A percentile compares a stretch with the other conserved stretches of the same genome.
Conservation (phyloP, 1,284 basidiomycete species). For the Meira nashicola region DNA sequence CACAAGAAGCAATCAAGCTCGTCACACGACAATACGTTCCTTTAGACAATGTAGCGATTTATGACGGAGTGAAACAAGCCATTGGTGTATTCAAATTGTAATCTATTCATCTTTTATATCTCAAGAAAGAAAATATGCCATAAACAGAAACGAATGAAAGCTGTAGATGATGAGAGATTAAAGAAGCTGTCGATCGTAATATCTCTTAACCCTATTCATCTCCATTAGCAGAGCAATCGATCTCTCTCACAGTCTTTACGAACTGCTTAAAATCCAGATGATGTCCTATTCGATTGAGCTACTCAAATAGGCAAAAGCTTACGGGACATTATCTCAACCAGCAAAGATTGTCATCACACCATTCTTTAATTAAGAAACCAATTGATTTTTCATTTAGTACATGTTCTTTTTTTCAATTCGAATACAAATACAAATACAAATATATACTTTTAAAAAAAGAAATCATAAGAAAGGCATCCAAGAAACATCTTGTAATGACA, state of each 20-base stretch:
- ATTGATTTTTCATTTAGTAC: not conserved
- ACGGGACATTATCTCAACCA: no score
- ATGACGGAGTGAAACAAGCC: slow-evolving; percentile 71
- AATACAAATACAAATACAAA: not conserved
- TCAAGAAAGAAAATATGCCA: not conserved
- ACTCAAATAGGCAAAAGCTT: no score
- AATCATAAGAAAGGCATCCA: slow-evolving; percentile 27
- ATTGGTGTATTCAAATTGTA: slow-evolving; percentile 41
- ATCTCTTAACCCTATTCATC: no score
- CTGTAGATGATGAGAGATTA: no score
- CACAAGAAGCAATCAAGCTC: slow-evolving; percentile 97
- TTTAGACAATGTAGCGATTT: slow-evolving; percentile 74
- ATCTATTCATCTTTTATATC: not conserved
- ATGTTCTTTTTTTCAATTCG: no score
- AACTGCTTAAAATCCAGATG: no score
- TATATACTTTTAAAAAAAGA: not conserved
- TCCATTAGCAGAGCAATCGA: no score
- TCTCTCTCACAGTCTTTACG: no score
- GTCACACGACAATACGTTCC: slow-evolving; percentile 94
- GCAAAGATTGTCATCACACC: not conserved
- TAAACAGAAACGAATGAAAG: no score
- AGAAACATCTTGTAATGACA: slow-evolving; percentile 58
- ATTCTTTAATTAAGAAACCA: not conserved
- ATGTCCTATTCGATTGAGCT: no score
- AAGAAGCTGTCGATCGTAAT: no score